Percentiles rank a stretch among this genome's conserved stretches.
These are phyloP conservation scores for Periconia sp. DNA, from an alignment of 2,329 filamentous ascomycete species.

Conservation along the genomic window DNA sequence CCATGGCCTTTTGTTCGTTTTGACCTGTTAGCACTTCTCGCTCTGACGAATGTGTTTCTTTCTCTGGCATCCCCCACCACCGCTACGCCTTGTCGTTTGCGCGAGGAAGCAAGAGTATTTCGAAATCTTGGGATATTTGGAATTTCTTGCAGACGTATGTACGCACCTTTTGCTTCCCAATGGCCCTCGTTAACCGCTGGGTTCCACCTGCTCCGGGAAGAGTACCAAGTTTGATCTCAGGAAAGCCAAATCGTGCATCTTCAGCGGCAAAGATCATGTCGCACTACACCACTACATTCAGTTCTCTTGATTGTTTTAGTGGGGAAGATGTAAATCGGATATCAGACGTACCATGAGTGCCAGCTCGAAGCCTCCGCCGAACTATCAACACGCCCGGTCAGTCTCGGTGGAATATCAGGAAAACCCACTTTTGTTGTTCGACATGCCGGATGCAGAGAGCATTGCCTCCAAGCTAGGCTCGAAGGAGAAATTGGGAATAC, in stretches of 20 bases:
- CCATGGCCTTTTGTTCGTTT: conserved; percentile 42
- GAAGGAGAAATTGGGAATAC: too few species aligned
- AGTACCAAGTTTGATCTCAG: conserved; percentile 90
- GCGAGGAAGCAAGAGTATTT: neutral
- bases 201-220: conserved; percentile 89
- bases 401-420: neutral
- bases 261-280: conserved; percentile 89
- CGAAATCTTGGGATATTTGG: conserved; percentile 4
- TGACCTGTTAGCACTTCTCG: conserved; percentile 10
- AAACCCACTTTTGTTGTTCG: neutral
- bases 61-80: neutral
- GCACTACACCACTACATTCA: conserved; percentile 20
- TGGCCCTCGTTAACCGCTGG: conserved; percentile 75
- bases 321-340: too few species aligned
- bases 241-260: conserved; percentile 87
- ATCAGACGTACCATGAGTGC: conserved; percentile 72
- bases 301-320: neutral
- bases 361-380: conserved; percentile 91
- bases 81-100: neutral
- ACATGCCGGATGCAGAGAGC: neutral
- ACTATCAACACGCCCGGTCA: conserved; percentile 27
- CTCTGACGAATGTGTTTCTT: neutral
- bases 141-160: conserved; percentile 5
- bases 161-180: conserved; percentile 45
- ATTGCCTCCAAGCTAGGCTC: too few species aligned